These are phyloP conservation scores for Pseudogymnoascus sp. DNA, from an alignment of 2,329 filamentous ascomycete species.

Conservation along the genomic window DNA sequence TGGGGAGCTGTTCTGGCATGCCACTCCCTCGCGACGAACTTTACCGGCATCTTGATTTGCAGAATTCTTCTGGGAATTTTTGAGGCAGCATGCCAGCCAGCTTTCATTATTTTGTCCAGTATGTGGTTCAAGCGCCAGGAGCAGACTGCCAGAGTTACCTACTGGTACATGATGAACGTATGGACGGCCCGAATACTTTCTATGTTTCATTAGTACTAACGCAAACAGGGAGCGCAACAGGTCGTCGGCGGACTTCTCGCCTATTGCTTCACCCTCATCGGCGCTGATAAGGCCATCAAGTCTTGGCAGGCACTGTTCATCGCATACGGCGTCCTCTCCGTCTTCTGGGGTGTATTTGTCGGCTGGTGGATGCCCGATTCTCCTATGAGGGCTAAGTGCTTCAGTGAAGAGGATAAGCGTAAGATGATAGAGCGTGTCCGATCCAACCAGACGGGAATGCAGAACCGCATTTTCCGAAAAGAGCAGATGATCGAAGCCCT, in stretches of 20 bases:
- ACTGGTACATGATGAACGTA: constrained; percentile 51
- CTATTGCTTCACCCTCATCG: constrained; percentile 50
- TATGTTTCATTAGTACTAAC: not conserved
- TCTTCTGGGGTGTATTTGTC: constrained; percentile 37
- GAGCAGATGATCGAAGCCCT: constrained; percentile 46
- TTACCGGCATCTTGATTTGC: constrained; percentile 51
- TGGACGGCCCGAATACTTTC: constrained; percentile 24
- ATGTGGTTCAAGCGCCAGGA: constrained; percentile 69
- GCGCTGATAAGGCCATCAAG: constrained; percentile 36
- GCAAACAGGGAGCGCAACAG: constrained; percentile 46
- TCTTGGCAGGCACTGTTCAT: constrained; percentile 55
- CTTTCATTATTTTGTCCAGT: constrained; percentile 57
- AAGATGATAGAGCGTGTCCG: constrained; percentile 46
- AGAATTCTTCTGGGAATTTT: constrained; percentile 62
- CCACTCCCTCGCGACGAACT: constrained; percentile 56
- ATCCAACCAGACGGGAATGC: constrained; percentile 50
- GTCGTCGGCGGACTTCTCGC: constrained; percentile 56
- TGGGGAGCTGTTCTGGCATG: constrained; percentile 53
- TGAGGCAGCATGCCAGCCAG: constrained; percentile 60
- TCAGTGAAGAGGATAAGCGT: constrained; percentile 36
- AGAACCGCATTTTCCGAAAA: constrained; percentile 42
- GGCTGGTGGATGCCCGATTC: constrained; percentile 42
- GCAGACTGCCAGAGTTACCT: constrained; percentile 56
- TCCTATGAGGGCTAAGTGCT: constrained; percentile 39
- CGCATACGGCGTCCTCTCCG: constrained; percentile 38